These are phyloP conservation scores for Colletotrichum kahawae DNA, from an alignment of 2,329 filamentous ascomycete species.

Conservation along the genomic window DNA sequence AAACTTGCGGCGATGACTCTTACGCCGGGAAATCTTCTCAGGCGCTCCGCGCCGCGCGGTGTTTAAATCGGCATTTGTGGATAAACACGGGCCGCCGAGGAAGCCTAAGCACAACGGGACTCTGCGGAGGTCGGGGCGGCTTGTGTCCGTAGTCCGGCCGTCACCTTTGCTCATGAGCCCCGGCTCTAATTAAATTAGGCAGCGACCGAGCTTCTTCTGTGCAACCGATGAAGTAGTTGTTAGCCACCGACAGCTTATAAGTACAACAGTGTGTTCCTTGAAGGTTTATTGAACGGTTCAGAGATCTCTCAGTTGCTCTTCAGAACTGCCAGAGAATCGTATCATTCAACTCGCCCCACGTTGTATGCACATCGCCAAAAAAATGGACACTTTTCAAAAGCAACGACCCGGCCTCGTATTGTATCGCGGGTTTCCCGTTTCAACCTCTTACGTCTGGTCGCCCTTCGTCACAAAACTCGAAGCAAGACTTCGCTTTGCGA, in stretches of 20 bases:
- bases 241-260: not conserved
- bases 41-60: not conserved
- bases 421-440: not conserved
- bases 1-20: not conserved
- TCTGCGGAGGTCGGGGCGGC: not conserved
- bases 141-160: not conserved
- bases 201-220: not conserved
- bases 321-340: not conserved
- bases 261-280: not conserved
- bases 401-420: not conserved
- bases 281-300: not conserved
- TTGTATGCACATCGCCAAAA: not conserved
- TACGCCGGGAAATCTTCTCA: not conserved
- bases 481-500: conserved; percentile 60
- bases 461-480: conserved; percentile 69
- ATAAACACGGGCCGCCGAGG: not conserved
- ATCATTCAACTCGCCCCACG: not conserved
- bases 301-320: not conserved
- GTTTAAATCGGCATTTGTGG: not conserved
- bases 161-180: not conserved
- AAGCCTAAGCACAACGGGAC: not conserved
- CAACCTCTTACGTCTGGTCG: conserved; percentile 54
- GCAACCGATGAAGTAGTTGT: not conserved
- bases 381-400: not conserved
- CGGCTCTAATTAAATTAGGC: not conserved